phyloP scores from a whole-genome alignment of 345 rosid species.

The Brassica juncea region DNA sequence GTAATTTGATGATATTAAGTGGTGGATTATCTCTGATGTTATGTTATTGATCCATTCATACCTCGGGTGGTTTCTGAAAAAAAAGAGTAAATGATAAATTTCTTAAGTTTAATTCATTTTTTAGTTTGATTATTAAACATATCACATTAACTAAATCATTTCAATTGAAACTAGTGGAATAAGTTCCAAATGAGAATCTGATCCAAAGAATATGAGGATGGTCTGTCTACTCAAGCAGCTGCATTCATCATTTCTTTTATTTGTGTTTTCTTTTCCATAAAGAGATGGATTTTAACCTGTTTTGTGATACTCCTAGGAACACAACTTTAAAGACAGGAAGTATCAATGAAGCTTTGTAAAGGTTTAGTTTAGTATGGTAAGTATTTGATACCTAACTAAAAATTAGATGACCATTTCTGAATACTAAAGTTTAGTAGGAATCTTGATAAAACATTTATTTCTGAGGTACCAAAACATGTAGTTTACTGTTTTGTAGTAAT shows the following conservation, averaged over 20 bases:
- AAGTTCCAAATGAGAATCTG: too few species aligned
- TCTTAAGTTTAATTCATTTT: too few species aligned
- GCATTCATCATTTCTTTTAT: neutral
- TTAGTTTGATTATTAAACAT: too few species aligned
- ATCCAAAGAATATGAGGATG: too few species aligned
- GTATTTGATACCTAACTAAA: neutral
- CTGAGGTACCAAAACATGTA: neutral
- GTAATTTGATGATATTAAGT: neutral
- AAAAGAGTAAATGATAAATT: too few species aligned
- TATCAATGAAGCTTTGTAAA: neutral
- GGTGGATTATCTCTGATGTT: neutral
- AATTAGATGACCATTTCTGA: neutral
- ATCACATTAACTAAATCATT: too few species aligned
- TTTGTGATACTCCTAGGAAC: conserved; percentile 4
- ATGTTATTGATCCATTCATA: neutral
- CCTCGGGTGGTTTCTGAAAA: too few species aligned
- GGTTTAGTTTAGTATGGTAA: neutral
- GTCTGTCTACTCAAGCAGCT: too few species aligned
- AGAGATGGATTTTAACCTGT: neutral
- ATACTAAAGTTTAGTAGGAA: neutral
- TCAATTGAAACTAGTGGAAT: too few species aligned
- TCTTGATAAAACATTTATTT: neutral
- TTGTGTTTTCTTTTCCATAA: neutral
- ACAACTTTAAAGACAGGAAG: neutral
- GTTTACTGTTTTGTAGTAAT: neutral